A percentile compares a stretch with the other conserved stretches of the same genome.
phyloP scores from a whole-genome alignment of 225 moss, liverwort and hornwort genomes.

The Pleurozium schreberi region DNA sequence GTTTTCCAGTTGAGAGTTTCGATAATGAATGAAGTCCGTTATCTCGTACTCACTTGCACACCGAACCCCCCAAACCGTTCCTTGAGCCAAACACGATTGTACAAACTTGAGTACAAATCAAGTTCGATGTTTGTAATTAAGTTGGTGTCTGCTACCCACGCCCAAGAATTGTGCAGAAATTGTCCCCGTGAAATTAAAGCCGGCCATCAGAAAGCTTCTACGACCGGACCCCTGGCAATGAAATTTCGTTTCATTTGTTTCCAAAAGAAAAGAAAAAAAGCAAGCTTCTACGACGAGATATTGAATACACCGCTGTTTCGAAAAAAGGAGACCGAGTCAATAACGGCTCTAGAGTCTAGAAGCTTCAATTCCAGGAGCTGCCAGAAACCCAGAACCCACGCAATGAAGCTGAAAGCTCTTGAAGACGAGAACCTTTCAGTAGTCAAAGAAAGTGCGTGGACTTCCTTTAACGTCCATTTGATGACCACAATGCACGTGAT shows the following conservation, averaged over 20 bases:
- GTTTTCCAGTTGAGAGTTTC: background rate
- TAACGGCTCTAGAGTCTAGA: background rate
- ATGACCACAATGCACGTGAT: background rate
- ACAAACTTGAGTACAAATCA: background rate
- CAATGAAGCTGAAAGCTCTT: background rate
- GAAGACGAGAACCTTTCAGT: background rate
- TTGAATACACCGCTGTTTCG: background rate
- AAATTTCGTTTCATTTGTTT: no score
- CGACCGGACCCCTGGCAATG: no score
- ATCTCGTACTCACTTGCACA: background rate
- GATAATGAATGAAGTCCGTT: background rate
- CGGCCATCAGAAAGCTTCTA: background rate
- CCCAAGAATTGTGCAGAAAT: background rate
- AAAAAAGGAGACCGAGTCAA: background rate
- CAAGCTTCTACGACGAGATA: background rate
- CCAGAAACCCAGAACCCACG: background rate
- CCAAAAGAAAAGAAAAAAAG: no score
- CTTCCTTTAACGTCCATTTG: background rate
- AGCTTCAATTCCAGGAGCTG: background rate
- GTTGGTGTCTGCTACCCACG: no score
- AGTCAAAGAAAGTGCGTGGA: background rate
- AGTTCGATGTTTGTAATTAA: background rate
- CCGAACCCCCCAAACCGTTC: background rate
- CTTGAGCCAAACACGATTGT: background rate
- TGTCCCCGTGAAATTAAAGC: background rate